Evolutionary conservation across 2,329 filamentous ascomycete genomes (phyloP).

Genomic region (Diaporthe aspalathi): DNA sequence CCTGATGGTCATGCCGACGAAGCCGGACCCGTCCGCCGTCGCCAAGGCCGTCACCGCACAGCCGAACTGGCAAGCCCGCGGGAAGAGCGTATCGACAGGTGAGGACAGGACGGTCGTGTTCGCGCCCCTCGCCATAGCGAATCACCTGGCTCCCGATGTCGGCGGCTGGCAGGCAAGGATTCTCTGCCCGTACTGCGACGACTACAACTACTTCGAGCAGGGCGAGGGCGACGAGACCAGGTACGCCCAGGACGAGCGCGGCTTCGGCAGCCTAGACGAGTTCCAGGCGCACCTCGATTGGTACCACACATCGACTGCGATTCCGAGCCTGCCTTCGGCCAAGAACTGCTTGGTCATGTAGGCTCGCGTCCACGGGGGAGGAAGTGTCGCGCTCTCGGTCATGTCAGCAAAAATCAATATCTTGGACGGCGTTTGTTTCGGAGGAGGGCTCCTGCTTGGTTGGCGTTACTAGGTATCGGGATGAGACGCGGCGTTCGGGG

Average conservation of each 20-base stretch:
- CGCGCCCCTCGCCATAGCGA: conserved; percentile 67
- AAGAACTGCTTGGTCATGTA: conserved; percentile 61
- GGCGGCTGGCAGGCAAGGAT: conserved; percentile 65
- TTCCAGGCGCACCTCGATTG: conserved; percentile 69
- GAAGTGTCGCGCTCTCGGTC: neutral
- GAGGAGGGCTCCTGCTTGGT: conserved; percentile 12
- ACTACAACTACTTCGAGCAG: conserved; percentile 60
- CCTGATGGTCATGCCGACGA: conserved; percentile 62
- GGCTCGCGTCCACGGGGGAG: neutral
- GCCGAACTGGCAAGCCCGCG: conserved; percentile 65
- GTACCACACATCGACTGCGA: conserved; percentile 59
- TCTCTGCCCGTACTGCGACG: conserved; percentile 68
- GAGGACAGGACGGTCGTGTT: conserved; percentile 65
- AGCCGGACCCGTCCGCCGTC: conserved; percentile 48
- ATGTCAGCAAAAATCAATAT: conserved; percentile 1
- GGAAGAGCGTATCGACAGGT: conserved; percentile 52
- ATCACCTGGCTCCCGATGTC: conserved; percentile 62
- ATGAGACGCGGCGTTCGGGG: conserved; percentile 17
- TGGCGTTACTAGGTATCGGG: conserved; percentile 20
- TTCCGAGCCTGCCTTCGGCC: conserved; percentile 50
- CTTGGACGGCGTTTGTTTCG: conserved; percentile 30
- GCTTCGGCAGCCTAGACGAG: conserved; percentile 60
- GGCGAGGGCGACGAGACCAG: conserved; percentile 62
- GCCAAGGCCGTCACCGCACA: conserved; percentile 44
- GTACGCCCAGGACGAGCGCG: conserved; percentile 59